Base-by-base conservation (phyloP, 1,284 basidiomycete species). In the Leccinum brunneo-olivaceum region DNA sequence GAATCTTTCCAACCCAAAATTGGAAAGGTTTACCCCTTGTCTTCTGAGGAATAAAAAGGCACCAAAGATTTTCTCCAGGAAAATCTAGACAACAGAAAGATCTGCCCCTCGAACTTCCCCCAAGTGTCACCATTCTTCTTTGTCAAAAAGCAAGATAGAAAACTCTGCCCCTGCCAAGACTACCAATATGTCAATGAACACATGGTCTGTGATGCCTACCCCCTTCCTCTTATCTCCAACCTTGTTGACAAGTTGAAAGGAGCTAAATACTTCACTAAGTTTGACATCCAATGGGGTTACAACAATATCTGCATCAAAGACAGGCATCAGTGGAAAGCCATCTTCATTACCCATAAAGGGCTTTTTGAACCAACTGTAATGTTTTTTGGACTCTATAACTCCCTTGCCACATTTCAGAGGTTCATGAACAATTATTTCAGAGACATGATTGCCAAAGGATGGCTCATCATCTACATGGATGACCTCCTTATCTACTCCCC, bases 351-450 rank as follows among this genome's bases (percentile, higher is more conserved):
- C 0, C 34, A 47, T 3, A 2, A 9, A 5, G 39, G 41, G 0
- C 34, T 46, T 5, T 50, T 58, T 34, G 56, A 71, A 50, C 66
- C 57, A 8, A 28, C 53, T 0, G 64, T 72, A 2, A 69, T 71
- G 64, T 65, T 66, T 25, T 67, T 71, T 34, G 53, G 65, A 0
- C 36, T 66, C 0, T 56, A 48, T n/a, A 68, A 68, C 34, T 55
- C 57, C 0, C 65, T 56, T 0, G 50, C 62, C 0, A 54, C 49
- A 0, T 60, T 61, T 32, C 56, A 60, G 36, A 5, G 3, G 0
- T 40, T 57, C n/a, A 60, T 60, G 50, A 53, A 57, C 20, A 5
- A 47, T 15, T 21, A 47, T 0, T 51, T 58, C 36, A 0, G 2
- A 0, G 50, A 56, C 5, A 12, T 56, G 2, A 52, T 58, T 4